Evolutionary conservation across 1,139 yeast genomes (phyloP).

Genomic region (Meyerozyma athensensis): DNA sequence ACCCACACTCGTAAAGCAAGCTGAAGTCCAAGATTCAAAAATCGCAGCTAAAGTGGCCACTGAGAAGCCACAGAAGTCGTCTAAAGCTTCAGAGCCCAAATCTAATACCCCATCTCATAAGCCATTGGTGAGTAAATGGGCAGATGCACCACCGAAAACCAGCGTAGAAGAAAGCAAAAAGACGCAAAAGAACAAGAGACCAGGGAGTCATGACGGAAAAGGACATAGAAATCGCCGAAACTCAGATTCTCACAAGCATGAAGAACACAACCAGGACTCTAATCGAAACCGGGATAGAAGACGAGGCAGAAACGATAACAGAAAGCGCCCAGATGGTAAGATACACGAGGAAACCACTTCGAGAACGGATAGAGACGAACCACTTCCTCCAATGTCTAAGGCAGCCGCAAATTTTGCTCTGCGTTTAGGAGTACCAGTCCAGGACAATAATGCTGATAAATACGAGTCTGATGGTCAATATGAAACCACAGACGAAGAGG

Average conservation of each 20-base stretch:
- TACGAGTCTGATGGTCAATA: constrained; percentile 6
- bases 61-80: neutral
- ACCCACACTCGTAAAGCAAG: constrained; percentile 21
- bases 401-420: constrained; percentile 27
- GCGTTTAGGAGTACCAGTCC: constrained; percentile 15
- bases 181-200: constrained; percentile 3
- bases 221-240: constrained; percentile 4
- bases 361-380: constrained; percentile 13
- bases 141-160: constrained; percentile 12
- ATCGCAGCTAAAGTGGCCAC: constrained; percentile 5
- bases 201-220: constrained; percentile 2
- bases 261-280: constrained; percentile 1
- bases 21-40: constrained; percentile 19
- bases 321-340: constrained; percentile 4
- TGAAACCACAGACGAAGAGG: constrained; percentile 8
- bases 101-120: constrained; percentile 5
- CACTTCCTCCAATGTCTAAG: constrained; percentile 20
- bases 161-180: neutral
- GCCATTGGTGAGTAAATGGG: constrained; percentile 30
- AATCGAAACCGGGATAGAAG: too few species aligned
- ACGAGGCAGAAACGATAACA: too few species aligned
- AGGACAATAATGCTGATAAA: constrained; percentile 5
- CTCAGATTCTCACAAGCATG: neutral
- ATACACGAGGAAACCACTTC: constrained; percentile 7
- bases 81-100: constrained; percentile 3